Evolutionary conservation across 2,329 filamentous ascomycete genomes (phyloP), one percentile per base, ranked within the genome.

Genomic region (Fusarium nanum): DNA sequence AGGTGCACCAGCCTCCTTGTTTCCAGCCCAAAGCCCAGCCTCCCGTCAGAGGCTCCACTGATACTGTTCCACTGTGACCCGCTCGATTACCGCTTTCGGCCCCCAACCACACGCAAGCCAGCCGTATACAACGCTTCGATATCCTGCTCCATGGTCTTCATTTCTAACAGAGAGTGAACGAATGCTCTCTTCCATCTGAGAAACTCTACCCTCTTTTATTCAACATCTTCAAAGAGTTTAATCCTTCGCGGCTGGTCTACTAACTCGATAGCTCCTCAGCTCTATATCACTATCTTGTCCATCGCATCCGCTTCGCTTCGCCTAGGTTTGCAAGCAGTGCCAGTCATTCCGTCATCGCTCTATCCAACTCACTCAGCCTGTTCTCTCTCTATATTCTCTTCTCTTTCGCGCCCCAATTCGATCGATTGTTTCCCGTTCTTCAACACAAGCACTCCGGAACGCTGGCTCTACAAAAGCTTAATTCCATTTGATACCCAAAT

Each of bases 1-100:
- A 67, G 68, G 55, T 58, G 64, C 75, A 64, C 78, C 78, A 79
- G 78, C 68, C 68, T 73, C 78, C 74, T 70, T 64, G 72, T 76
- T 79, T 79, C 71, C 68, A 68, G 68, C 73, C 68, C 71, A 74
- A 67, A 68, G 67, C 73, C 70, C 73, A 77, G 74, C 69, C 74
- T 73, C 73, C 73, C 70, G 71, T 64, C 45, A 64, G 64, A 56
- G 40, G 40, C 22, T 45, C 68, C 64, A 56, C 68, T 47, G 16
- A 27, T n/a, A 27, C 23, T 67, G 68, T 62, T 56, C 64, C 68
- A 72, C 57, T 32, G 44, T 28, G 70, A 55, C 66, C 74, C 73
- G 72, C 73, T 54, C 42, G 42, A 63, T 59, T 76, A 71, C 73
- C 65, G 65, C 62, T 64, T 76, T 76, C 73, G 61, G 74, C 44